Conservation (phyloP, 1,284 basidiomycete genomes). For the Cutaneotrichosporon sp. region DNA sequence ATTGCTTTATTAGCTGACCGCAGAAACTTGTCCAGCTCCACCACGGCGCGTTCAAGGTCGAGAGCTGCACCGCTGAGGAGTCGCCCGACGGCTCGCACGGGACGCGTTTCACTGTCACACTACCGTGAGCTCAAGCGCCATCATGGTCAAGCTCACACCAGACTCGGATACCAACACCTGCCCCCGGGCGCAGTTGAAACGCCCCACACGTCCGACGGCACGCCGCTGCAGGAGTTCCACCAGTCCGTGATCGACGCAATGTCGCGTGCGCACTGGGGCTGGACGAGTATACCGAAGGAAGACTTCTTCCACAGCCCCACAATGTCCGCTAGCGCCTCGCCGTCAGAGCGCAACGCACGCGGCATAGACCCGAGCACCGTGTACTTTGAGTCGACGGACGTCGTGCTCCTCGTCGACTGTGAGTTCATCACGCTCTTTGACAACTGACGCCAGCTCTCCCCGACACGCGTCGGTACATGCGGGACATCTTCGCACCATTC, state of each 20-base stretch:
- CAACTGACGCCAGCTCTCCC: too few relatives aligned
- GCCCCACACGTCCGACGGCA: background rate
- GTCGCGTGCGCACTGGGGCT: background rate
- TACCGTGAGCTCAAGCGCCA: constrained; percentile 37
- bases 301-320: background rate
- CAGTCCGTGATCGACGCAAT: background rate
- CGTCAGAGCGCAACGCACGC: background rate
- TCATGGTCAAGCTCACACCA: constrained; percentile 17
- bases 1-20: constrained; percentile 3
- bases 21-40: constrained; percentile 55
- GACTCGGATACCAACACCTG: constrained; percentile 44
- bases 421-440: too few relatives aligned
- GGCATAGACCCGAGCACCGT: constrained; percentile 45
- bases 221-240: constrained; percentile 6
- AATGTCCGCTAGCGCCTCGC: background rate
- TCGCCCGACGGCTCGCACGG: constrained; percentile 43
- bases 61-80: constrained; percentile 44
- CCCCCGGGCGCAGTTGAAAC: constrained; percentile 39
- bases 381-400: constrained; percentile 48
- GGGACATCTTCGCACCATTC: constrained; percentile 48
- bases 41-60: constrained; percentile 52
- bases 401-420: constrained; percentile 50
- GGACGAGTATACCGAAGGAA: background rate
- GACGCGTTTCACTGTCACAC: constrained; percentile 42
- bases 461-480: constrained; percentile 47